Percentiles rank a stretch among this genome's conserved stretches.
Evolutionary conservation across 768 basidiomycete genomes (phyloP).

Genomic region (Tylopilus rubrobrunneus): DNA sequence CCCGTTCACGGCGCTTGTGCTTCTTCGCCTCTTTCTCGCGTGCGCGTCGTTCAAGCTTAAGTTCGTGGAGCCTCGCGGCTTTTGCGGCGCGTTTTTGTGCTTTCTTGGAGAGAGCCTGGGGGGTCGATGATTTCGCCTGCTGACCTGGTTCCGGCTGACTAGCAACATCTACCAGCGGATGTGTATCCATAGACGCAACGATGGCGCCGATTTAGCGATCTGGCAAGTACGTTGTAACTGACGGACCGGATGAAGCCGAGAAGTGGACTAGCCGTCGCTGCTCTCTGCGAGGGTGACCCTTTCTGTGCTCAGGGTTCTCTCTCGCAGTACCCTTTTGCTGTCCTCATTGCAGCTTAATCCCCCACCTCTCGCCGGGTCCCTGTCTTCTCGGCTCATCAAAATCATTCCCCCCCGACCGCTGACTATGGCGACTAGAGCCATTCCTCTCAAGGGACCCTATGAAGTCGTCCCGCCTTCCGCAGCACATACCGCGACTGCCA

Average conservation of each 20-base stretch:
- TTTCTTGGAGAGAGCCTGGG: slow-evolving; percentile 61
- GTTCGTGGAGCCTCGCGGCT: slow-evolving; percentile 57
- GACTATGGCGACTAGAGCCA: slow-evolving; percentile 18
- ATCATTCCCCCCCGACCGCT: background rate
- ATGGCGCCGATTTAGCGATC: background rate
- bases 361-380: background rate
- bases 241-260: slow-evolving; percentile 24
- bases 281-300: background rate
- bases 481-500: slow-evolving; percentile 81
- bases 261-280: background rate
- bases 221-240: slow-evolving; percentile 3
- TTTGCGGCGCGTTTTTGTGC: slow-evolving; percentile 75
- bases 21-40: slow-evolving; percentile 75
- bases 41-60: slow-evolving; percentile 71
- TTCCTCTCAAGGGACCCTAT: slow-evolving; percentile 28
- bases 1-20: slow-evolving; percentile 60
- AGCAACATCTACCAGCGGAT: slow-evolving; percentile 10
- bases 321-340: too few relatives aligned
- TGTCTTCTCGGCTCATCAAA: background rate
- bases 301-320: slow-evolving; percentile 2
- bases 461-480: slow-evolving; percentile 50
- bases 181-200: slow-evolving; percentile 19
- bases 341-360: slow-evolving; percentile 1
- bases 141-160: slow-evolving; percentile 15
- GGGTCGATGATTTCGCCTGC: slow-evolving; percentile 11